phyloP scores from a whole-genome alignment of 2,329 filamentous ascomycete genomes.

The Penicillium sclerotigenum region DNA sequence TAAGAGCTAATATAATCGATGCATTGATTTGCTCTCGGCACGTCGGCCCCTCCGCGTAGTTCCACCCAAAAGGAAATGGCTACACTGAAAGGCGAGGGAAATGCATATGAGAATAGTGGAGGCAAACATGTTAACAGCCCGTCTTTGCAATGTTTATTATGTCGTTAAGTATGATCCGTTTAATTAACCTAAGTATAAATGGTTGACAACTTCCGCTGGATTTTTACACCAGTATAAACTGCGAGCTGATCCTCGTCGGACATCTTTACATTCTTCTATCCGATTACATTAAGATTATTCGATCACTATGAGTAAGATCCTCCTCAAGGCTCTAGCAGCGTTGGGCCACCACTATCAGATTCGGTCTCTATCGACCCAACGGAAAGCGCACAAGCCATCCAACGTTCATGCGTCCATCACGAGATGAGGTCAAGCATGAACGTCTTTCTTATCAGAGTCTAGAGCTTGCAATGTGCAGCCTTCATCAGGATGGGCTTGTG shows the following conservation, averaged over 20 bases:
- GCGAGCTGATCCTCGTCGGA: neutral
- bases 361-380: neutral
- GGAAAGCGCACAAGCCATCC: constrained; percentile 17
- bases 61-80: neutral
- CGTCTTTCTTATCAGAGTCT: constrained; percentile 50
- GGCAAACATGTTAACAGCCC: neutral
- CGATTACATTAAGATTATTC: neutral
- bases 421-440: constrained; percentile 40
- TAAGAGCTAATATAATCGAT: neutral
- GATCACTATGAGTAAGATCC: neutral
- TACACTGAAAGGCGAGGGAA: neutral
- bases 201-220: neutral
- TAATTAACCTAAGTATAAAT: neutral
- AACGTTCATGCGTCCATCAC: constrained; percentile 41
- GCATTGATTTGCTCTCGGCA: neutral
- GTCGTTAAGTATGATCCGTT: neutral
- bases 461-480: constrained; percentile 52
- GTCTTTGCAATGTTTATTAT: neutral
- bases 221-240: neutral
- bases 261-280: neutral
- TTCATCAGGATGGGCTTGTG: constrained; percentile 56
- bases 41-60: neutral
- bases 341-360: neutral
- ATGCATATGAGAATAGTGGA: neutral
- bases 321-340: too few relatives aligned